A percentile compares a stretch with the other conserved stretches of the same genome.
These are phyloP conservation scores for Colletotrichum abscissum DNA, from an alignment of 2,329 filamentous ascomycete genomes.

Conservation along the genomic window DNA sequence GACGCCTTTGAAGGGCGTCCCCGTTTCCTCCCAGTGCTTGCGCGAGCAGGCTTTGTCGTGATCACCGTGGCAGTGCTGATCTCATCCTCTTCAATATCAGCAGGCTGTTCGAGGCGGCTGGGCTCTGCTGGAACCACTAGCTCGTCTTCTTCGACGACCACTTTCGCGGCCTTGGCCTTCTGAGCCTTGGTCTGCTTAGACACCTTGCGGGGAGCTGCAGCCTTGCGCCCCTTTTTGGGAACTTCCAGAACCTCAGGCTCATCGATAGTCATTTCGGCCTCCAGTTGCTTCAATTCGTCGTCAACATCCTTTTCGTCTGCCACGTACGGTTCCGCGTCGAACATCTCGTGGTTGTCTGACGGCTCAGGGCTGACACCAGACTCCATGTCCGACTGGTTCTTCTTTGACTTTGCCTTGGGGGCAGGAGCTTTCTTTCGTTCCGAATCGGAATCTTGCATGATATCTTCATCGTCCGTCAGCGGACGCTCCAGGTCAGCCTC, in stretches of 20 bases:
- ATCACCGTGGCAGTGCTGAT: constrained; percentile 56
- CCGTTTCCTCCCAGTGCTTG: constrained; percentile 43
- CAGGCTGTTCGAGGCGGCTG: constrained; percentile 29
- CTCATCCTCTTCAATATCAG: constrained; percentile 47
- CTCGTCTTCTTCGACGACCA: constrained; percentile 35
- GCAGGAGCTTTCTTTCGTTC: constrained; percentile 51
- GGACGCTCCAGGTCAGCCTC: constrained; percentile 72
- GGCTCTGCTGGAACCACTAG: constrained; percentile 36
- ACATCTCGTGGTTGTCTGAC: constrained; percentile 59
- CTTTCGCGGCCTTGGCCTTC: constrained; percentile 52
- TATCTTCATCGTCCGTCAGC: constrained; percentile 64
- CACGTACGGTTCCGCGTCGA: constrained; percentile 59
- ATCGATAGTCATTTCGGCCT: constrained; percentile 56
- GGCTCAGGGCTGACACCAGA: constrained; percentile 43
- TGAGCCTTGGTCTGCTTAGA: constrained; percentile 63
- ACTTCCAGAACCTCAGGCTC: constrained; percentile 53
- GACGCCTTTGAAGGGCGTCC: constrained; percentile 47
- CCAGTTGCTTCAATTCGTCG: constrained; percentile 61
- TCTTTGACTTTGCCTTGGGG: constrained; percentile 44
- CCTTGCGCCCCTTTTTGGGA: constrained; percentile 67
- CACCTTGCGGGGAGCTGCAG: constrained; percentile 58
- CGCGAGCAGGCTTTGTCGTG: constrained; percentile 42
- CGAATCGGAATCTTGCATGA: constrained; percentile 58
- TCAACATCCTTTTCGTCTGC: constrained; percentile 61
- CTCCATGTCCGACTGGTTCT: constrained; percentile 42